Evolutionary conservation across 768 basidiomycete genomes (phyloP).

Genomic region (Lentinula guzmanii): DNA sequence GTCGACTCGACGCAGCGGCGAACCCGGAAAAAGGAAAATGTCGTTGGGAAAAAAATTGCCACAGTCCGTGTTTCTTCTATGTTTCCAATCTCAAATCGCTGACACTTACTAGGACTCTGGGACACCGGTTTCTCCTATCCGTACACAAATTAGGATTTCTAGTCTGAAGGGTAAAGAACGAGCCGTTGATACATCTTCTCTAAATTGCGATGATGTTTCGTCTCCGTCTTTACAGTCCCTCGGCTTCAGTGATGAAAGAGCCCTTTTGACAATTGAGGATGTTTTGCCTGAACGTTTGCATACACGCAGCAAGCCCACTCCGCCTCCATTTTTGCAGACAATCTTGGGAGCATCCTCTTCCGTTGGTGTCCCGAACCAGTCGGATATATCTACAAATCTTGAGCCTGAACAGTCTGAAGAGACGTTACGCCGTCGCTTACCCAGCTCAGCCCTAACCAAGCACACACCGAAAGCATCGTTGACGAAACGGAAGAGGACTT

Average conservation of each 20-base stretch:
- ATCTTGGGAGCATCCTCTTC: background rate
- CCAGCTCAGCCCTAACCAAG: background rate
- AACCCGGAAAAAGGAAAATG: background rate
- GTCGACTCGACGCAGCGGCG: background rate
- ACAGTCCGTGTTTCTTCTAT: background rate
- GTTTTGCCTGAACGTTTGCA: background rate
- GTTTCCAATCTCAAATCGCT: background rate
- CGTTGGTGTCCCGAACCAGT: background rate
- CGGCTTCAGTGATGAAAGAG: background rate
- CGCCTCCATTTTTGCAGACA: background rate
- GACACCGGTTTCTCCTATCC: background rate
- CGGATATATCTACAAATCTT: background rate
- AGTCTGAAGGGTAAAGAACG: constrained; percentile 2
- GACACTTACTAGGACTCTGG: background rate
- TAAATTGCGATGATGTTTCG: background rate
- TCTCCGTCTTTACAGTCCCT: background rate
- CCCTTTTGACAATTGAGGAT: background rate
- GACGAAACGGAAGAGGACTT: background rate
- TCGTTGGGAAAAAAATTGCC: background rate
- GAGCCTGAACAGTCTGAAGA: background rate
- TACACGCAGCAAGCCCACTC: background rate
- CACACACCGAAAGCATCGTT: background rate
- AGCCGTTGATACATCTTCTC: background rate
- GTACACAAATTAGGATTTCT: background rate
- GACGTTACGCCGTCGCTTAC: background rate